phyloP scores from a whole-genome alignment of 495 filamentous ascomycete genomes.

The Aspergillus sclerotiicarbonarius region DNA sequence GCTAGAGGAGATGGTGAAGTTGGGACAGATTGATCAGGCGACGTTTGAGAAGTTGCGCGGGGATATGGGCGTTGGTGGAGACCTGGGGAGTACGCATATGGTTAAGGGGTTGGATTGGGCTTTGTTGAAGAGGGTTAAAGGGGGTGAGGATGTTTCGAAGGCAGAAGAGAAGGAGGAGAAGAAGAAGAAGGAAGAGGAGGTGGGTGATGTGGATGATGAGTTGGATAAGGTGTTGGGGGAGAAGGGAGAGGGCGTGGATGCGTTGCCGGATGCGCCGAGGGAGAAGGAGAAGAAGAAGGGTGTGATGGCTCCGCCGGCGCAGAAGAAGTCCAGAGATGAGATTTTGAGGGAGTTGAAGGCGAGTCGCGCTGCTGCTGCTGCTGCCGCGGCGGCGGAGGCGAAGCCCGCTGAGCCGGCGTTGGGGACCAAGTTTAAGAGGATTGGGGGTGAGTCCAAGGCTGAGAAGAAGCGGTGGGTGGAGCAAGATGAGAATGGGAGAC shows the following conservation, averaged over 20 bases:
- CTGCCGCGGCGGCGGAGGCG: constrained; percentile 51
- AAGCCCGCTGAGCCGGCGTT: constrained; percentile 58
- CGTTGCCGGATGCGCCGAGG: constrained; percentile 35
- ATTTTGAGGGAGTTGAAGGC: constrained; percentile 81
- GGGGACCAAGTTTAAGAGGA: constrained; percentile 77
- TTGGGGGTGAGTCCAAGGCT: constrained; percentile 53
- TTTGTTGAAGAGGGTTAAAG: constrained; percentile 69
- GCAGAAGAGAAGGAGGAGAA: constrained; percentile 21
- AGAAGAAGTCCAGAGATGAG: constrained; percentile 76
- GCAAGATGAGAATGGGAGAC: constrained; percentile 60
- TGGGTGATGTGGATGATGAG: constrained; percentile 67
- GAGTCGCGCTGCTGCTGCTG: constrained; percentile 56
- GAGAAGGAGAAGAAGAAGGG: constrained; percentile 70
- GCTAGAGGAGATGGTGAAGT: constrained; percentile 77
- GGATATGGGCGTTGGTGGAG: constrained; percentile 77
- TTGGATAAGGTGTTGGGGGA: constrained; percentile 69
- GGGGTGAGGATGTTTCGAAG: constrained; percentile 66
- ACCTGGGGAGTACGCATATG: constrained; percentile 74
- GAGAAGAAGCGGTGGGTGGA: constrained; percentile 73
- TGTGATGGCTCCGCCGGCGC: constrained; percentile 62
- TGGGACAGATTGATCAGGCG: constrained; percentile 72
- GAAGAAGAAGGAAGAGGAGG: constrained; percentile 20
- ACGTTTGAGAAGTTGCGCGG: constrained; percentile 70
- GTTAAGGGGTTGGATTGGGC: constrained; percentile 89
- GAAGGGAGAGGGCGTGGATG: constrained; percentile 56